Conservation (phyloP, 441 rosid species). For the Pelargonium myrrhifolium region DNA sequence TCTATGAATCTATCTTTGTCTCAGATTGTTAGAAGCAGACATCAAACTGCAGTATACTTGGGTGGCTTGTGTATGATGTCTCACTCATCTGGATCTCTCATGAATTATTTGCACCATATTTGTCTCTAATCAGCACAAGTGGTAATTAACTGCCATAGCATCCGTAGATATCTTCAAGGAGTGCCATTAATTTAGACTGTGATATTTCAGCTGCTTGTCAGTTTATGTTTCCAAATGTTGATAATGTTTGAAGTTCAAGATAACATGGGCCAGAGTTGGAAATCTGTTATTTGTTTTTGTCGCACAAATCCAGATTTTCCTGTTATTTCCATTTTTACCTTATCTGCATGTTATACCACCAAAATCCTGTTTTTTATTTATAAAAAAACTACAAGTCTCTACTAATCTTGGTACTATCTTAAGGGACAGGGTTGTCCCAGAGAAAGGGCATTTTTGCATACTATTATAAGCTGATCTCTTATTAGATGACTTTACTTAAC, state of each 20-base stretch:
- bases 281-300: no score
- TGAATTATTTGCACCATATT: not conserved
- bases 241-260: not conserved
- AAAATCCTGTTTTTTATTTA: no score
- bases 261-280: not conserved
- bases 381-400: not conserved
- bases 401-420: not conserved
- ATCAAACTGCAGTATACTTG: not conserved
- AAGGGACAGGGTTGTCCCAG: not conserved
- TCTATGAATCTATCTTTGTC: not conserved
- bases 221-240: not conserved
- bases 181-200: not conserved
- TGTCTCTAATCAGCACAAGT: not conserved
- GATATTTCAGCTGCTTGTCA: slow-evolving; percentile 6
- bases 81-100: not conserved
- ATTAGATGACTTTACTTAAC: not conserved
- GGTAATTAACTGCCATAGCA: not conserved
- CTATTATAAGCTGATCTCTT: not conserved
- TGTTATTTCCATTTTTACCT: no score
- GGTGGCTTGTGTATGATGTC: not conserved
- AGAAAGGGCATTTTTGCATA: slow-evolving; percentile 1
- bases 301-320: no score
- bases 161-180: not conserved
- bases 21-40: not conserved
- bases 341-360: no score